Conservation (phyloP, 129 eudicot species). For the Chrysanthemum makinoi region DNA sequence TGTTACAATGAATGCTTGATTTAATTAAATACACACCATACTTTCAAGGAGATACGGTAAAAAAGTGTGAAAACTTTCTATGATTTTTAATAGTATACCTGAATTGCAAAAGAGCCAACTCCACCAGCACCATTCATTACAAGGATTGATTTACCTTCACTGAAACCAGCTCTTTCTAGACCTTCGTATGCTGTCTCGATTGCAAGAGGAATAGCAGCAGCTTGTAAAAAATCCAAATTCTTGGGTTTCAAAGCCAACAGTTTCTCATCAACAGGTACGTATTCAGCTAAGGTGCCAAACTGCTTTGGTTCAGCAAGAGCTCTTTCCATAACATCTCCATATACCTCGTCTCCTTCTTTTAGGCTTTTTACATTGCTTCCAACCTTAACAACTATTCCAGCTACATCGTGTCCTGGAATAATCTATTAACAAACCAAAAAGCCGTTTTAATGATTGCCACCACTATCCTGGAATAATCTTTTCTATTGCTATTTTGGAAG, state of each 20-base stretch:
- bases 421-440: slow-evolving; percentile 38
- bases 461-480: no score
- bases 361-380: slow-evolving; percentile 74
- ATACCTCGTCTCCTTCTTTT: slow-evolving; percentile 91
- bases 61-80: neutral
- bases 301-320: slow-evolving; percentile 65
- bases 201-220: slow-evolving; percentile 82
- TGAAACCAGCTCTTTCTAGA: slow-evolving; percentile 65
- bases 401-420: slow-evolving; percentile 84
- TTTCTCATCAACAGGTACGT: slow-evolving; percentile 83
- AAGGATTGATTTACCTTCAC: slow-evolving; percentile 73
- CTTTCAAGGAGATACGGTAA: no score
- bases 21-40: no score
- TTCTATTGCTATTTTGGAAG: no score
- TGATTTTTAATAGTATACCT: slow-evolving; percentile 40
- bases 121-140: slow-evolving; percentile 94
- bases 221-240: slow-evolving; percentile 60
- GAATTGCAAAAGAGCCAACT: slow-evolving; percentile 84
- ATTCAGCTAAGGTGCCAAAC: slow-evolving; percentile 77
- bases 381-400: slow-evolving; percentile 85
- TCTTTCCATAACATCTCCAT: slow-evolving; percentile 64
- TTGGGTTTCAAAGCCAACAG: slow-evolving; percentile 73
- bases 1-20: no score
- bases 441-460: neutral
- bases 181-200: slow-evolving; percentile 88